Evolutionary conservation across 805 yeast genomes (phyloP).

Genomic region (Spathaspora passalidarum): DNA sequence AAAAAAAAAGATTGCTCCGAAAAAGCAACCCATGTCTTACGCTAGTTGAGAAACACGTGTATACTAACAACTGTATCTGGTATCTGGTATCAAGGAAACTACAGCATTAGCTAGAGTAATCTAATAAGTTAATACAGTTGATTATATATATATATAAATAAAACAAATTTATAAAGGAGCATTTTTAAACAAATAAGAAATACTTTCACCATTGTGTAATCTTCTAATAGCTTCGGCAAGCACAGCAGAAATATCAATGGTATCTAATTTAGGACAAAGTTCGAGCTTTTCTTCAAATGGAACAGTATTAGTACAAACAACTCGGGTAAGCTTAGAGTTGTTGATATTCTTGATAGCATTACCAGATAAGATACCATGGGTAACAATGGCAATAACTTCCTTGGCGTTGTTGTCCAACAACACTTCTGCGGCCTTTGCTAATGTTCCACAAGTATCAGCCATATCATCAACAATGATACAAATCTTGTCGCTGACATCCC

Average conservation of each 20-base stretch:
- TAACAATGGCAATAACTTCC: constrained; percentile 87
- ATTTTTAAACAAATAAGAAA: constrained; percentile 79
- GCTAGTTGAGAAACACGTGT: neutral
- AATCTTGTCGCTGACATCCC: constrained; percentile 81
- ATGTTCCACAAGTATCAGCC: constrained; percentile 98
- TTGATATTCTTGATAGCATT: constrained; percentile 73
- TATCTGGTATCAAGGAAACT: neutral
- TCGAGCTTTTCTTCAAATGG: constrained; percentile 69
- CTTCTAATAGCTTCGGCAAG: constrained; percentile 93
- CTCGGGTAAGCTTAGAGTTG: constrained; percentile 60
- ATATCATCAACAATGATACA: constrained; percentile 92
- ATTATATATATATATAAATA: neutral
- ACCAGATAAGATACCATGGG: constrained; percentile 92
- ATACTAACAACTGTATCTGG: neutral
- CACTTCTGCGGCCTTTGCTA: constrained; percentile 91
- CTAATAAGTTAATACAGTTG: neutral
- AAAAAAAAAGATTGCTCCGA: neutral
- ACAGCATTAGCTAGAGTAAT: neutral
- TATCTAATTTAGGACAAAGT: constrained; percentile 66
- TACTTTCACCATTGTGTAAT: constrained; percentile 93
- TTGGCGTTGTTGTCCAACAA: constrained; percentile 77
- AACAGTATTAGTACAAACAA: constrained; percentile 91
- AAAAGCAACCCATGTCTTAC: neutral
- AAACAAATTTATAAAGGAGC: constrained; percentile 28
- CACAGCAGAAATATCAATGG: constrained; percentile 80